Conservation (phyloP, 176 grass and related monocot species). For the Rhynchospora breviuscula region DNA sequence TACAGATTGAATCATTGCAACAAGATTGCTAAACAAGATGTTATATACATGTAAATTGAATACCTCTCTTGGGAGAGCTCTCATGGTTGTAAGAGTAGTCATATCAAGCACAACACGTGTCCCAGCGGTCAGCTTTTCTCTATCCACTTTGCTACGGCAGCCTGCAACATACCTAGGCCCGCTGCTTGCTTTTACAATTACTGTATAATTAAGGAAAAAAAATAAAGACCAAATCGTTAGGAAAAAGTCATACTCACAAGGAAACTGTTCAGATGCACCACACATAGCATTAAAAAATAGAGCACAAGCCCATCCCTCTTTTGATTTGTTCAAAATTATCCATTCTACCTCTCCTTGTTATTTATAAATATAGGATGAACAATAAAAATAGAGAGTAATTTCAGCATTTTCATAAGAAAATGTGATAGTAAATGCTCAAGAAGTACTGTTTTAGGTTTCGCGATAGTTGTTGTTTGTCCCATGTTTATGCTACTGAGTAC, state of each 20-base stretch:
- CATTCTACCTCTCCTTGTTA: neutral
- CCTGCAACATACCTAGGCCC: slow-evolving; percentile 90
- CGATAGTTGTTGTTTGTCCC: neutral
- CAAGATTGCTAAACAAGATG: neutral
- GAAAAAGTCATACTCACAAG: neutral
- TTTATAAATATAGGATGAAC: neutral
- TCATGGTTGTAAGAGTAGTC: slow-evolving; percentile 97
- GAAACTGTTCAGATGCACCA: neutral
- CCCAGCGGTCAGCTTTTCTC: slow-evolving; percentile 73
- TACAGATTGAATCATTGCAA: neutral
- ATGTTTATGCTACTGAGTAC: neutral
- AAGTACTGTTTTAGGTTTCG: neutral
- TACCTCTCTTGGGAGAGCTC: slow-evolving; percentile 86
- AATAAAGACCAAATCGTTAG: neutral
- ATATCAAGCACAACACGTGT: slow-evolving; percentile 95
- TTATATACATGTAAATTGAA: neutral
- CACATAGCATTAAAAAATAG: neutral
- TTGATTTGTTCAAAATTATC: neutral
- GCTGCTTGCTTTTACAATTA: slow-evolving; percentile 92
- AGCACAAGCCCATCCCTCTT: neutral
- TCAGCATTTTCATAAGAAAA: neutral
- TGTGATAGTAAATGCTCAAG: neutral
- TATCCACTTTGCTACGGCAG: slow-evolving; percentile 92
- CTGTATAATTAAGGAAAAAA: slow-evolving; percentile 23
- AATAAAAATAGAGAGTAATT: neutral